These are phyloP conservation scores for Chaetomiaceae sp. DNA, from an alignment of 2,329 filamentous ascomycete genomes.

Conservation along the genomic window DNA sequence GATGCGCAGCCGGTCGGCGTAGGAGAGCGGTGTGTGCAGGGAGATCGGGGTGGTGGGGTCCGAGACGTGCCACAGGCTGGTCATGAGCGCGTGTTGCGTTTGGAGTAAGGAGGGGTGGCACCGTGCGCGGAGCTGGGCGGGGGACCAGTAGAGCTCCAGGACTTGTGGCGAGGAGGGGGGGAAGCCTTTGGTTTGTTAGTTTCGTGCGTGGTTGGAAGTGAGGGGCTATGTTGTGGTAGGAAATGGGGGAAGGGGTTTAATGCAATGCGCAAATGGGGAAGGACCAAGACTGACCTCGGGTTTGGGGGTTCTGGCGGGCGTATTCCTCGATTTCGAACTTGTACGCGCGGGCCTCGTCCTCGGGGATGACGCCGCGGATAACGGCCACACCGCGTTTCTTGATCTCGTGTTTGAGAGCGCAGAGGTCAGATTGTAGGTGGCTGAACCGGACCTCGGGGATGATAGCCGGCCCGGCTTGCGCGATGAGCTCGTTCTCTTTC, in stretches of 20 bases:
- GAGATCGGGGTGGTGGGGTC: constrained; percentile 32
- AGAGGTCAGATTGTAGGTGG: constrained; percentile 36
- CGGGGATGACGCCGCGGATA: constrained; percentile 58
- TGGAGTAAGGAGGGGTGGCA: constrained; percentile 57
- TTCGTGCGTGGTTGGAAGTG: not conserved
- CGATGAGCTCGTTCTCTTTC: constrained; percentile 36
- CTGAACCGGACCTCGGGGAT: constrained; percentile 48
- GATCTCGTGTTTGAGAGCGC: constrained; percentile 42
- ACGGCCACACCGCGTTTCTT: constrained; percentile 57
- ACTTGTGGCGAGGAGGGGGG: constrained; percentile 62
- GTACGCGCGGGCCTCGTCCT: constrained; percentile 55
- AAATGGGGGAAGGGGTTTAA: not conserved
- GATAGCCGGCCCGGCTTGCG: constrained; percentile 38
- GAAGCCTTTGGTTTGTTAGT: constrained; percentile 44
- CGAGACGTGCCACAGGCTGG: constrained; percentile 52
- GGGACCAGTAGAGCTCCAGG: constrained; percentile 71
- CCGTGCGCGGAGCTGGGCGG: constrained; percentile 61
- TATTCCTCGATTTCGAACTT: constrained; percentile 62
- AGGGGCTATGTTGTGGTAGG: no score
- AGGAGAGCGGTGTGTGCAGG: constrained; percentile 50
- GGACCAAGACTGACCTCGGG: constrained; percentile 36
- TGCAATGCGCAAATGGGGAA: not conserved
- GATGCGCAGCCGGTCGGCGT: constrained; percentile 68
- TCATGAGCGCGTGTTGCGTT: constrained; percentile 57
- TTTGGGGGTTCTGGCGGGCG: constrained; percentile 55